Conservation (phyloP, 2,329 filamentous ascomycete species). For the Penicillium sclerotiorum region DNA sequence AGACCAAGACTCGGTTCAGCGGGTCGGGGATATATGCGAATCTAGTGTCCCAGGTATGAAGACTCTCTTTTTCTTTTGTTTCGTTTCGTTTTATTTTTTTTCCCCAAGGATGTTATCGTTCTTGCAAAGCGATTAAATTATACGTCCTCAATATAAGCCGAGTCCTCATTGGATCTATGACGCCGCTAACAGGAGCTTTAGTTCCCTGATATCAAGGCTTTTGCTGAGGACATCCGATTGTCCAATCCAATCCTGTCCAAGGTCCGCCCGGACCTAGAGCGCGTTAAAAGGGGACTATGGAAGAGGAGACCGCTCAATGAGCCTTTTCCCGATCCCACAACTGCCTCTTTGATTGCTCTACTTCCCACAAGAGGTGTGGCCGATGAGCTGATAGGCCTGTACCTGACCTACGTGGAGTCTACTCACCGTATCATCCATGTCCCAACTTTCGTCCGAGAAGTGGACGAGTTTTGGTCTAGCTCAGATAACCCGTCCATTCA, state of each 20-base stretch:
- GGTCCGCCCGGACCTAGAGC: slow-evolving; percentile 37
- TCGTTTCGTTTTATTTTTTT: background rate
- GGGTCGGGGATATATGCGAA: slow-evolving; percentile 45
- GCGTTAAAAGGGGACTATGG: slow-evolving; percentile 35
- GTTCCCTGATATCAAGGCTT: slow-evolving; percentile 43
- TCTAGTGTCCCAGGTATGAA: slow-evolving; percentile 41
- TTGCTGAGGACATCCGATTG: slow-evolving; percentile 41
- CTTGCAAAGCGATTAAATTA: too few species aligned
- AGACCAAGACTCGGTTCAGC: slow-evolving; percentile 45
- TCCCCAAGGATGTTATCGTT: too few species aligned
- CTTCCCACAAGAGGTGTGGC: slow-evolving; percentile 39
- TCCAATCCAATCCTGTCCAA: slow-evolving; percentile 39
- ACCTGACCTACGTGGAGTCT: slow-evolving; percentile 44
- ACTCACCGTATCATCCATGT: slow-evolving; percentile 45
- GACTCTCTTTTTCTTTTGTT: background rate
- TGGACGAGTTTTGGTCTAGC: slow-evolving; percentile 39
- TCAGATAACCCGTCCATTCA: slow-evolving; percentile 28
- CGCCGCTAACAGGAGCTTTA: slow-evolving; percentile 15
- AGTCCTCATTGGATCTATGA: background rate
- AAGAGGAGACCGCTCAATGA: slow-evolving; percentile 33
- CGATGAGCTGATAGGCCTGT: slow-evolving; percentile 42
- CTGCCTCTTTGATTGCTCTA: slow-evolving; percentile 32
- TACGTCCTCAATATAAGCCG: too few species aligned
- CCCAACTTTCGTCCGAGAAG: slow-evolving; percentile 43
- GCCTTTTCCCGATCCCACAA: slow-evolving; percentile 34